Conservation (phyloP, 257 asterid genomes). For the Handroanthus guayacan region DNA sequence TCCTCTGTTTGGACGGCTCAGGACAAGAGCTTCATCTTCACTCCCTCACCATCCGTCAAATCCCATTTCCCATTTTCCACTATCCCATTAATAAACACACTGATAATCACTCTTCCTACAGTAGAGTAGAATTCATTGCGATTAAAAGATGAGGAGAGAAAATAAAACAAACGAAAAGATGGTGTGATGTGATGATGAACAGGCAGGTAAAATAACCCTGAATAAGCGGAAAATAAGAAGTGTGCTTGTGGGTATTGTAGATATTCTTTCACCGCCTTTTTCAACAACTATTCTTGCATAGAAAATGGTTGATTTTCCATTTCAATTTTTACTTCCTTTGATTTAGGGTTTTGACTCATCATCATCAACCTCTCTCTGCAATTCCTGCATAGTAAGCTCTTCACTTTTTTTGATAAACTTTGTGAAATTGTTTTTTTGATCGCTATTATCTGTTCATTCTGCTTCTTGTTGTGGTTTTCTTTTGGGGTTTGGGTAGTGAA, state of each 20-base stretch:
- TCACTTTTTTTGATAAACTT: constrained; percentile 13
- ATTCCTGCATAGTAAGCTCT: constrained; percentile 31
- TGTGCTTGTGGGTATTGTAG: constrained; percentile 39
- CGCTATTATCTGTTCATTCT: background rate
- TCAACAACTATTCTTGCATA: constrained; percentile 46
- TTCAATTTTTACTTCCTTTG: constrained; percentile 23
- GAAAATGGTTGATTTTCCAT: constrained; percentile 33
- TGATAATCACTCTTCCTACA: constrained; percentile 27
- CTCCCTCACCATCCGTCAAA: constrained; percentile 28
- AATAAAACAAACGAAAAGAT: constrained; percentile 19
- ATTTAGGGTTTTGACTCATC: constrained; percentile 57
- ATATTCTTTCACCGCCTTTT: constrained; percentile 41
- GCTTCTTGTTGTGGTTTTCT: background rate
- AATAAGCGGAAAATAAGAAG: constrained; percentile 20
- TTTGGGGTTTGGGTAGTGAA: constrained; percentile 2
- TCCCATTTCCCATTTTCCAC: constrained; percentile 29
- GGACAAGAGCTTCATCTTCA: constrained; percentile 9
- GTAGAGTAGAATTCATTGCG: constrained; percentile 20
- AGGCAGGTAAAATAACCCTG: constrained; percentile 1
- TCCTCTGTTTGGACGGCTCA: constrained; percentile 10
- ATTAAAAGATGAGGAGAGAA: constrained; percentile 1
- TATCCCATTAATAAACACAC: background rate
- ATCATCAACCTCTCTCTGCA: constrained; percentile 11
- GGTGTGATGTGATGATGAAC: constrained; percentile 8
- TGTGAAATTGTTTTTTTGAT: background rate